These are phyloP conservation scores for Calonectria leucothoes DNA, from an alignment of 2,329 filamentous ascomycete genomes.

Conservation along the genomic window DNA sequence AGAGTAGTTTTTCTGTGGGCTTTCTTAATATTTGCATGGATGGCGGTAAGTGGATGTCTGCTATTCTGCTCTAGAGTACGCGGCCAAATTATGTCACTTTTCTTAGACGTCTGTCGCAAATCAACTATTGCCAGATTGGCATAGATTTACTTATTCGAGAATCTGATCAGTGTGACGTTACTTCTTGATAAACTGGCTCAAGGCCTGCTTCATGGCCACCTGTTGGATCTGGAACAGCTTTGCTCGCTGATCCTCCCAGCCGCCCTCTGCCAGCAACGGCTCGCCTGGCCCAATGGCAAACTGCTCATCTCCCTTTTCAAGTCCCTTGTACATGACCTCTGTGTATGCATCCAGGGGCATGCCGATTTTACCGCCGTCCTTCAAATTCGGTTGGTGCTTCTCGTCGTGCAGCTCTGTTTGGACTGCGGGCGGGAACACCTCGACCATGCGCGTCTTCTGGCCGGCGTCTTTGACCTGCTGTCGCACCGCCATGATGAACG, in stretches of 20 bases:
- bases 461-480: constrained; percentile 31
- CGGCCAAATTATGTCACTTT: background rate
- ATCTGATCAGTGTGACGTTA: background rate
- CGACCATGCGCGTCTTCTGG: constrained; percentile 27
- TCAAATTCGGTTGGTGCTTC: constrained; percentile 27
- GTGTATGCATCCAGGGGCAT: constrained; percentile 54
- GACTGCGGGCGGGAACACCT: constrained; percentile 38
- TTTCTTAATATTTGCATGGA: background rate
- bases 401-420: constrained; percentile 36
- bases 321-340: constrained; percentile 45
- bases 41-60: background rate
- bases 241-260: constrained; percentile 28
- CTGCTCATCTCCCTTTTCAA: constrained; percentile 26
- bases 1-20: background rate
- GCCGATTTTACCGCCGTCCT: constrained; percentile 41
- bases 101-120: too few species aligned
- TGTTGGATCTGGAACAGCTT: constrained; percentile 28
- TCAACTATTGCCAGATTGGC: background rate
- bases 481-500: constrained; percentile 32
- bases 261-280: constrained; percentile 25
- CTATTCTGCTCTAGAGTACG: background rate
- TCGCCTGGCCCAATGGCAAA: constrained; percentile 33
- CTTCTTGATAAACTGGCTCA: background rate
- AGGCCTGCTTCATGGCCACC: background rate
- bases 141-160: background rate